These are phyloP conservation scores for Spinellus fusiger DNA, from an alignment of 192 early-diverging fungal species.

Conservation along the genomic window DNA sequence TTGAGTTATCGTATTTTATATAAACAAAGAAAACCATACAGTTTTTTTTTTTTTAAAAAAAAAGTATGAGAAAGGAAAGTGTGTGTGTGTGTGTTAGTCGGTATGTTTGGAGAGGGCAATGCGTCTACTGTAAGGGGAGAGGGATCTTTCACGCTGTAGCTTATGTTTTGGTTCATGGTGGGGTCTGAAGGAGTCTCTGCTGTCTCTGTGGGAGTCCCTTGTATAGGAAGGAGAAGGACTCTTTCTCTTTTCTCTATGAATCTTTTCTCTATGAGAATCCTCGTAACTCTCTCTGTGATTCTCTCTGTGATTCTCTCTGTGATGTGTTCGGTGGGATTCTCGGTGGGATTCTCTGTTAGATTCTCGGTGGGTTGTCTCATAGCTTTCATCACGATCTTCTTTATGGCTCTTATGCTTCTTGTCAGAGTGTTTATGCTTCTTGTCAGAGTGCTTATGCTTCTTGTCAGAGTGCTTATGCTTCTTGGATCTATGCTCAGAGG, in stretches of 20 bases:
- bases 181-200: not conserved
- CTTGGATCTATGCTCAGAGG: not conserved
- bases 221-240: not conserved
- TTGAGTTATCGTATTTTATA: conserved; percentile 29
- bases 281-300: not conserved
- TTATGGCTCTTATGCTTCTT: conserved; percentile 49
- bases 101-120: not conserved
- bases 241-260: not conserved
- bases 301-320: not conserved
- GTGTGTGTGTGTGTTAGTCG: not conserved
- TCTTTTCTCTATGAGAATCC: not conserved
- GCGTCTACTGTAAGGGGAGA: conserved; percentile 9
- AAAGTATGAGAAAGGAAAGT: not conserved
- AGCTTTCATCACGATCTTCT: not conserved
- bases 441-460: conserved; percentile 50
- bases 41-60: not conserved
- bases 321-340: not conserved
- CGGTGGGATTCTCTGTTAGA: not conserved
- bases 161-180: not conserved
- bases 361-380: too few relatives aligned
- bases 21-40: not conserved
- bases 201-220: not conserved
- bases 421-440: conserved; percentile 83
- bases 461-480: too few relatives aligned
- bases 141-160: conserved; percentile 1